Base-by-base conservation (phyloP, 163 green algal species). In the Volvox carteri region DNA sequence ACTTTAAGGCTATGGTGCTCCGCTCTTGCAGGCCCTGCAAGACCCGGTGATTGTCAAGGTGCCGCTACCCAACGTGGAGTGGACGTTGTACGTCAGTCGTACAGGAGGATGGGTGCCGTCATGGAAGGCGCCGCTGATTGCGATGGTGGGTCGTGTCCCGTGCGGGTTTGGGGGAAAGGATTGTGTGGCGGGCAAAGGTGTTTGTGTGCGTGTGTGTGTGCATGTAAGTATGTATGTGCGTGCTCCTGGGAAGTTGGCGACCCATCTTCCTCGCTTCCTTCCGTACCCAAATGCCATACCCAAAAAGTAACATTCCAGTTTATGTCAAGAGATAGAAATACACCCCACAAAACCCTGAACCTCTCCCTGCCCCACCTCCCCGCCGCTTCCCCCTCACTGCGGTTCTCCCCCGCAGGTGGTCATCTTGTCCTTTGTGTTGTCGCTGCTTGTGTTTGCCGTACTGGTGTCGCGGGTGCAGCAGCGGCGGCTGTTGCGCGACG, bases 1-100 rank as follows among this genome's bases (percentile, higher is more conserved):
- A n/a, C n/a, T n/a, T n/a, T n/a, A n/a, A n/a, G n/a, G n/a, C n/a
- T n/a, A n/a, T n/a, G n/a, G n/a, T n/a, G n/a, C n/a, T n/a, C n/a
- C n/a, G n/a, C n/a, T 39, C 25, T 11, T 28, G 14, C 44, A 88
- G 81, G 3, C 3, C 7, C 84, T 89, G 68, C 4, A 23, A 2
- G 70, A 89, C 50, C 70, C 84, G 19, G 52, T 89, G 5, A 46
- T 83, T 44, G 72, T 83, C 28, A 39, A 41, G 50, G 84, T 89
- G 52, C 23, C 14, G 39, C 70, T 89, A 72, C 70, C 84, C 70
- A 89, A 89, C 39, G 84, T 89, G 35, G 12, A 89, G 50, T 89
- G 84, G 84, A 89, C 84, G 70, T 39, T 89, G 84, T 89, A 89
- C 70, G 84, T 89, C 28, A 65, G 33, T 37, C 84, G 84, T 62